Conservation (phyloP, 176 grass and related monocot species). For the Lolium multiflorum region DNA sequence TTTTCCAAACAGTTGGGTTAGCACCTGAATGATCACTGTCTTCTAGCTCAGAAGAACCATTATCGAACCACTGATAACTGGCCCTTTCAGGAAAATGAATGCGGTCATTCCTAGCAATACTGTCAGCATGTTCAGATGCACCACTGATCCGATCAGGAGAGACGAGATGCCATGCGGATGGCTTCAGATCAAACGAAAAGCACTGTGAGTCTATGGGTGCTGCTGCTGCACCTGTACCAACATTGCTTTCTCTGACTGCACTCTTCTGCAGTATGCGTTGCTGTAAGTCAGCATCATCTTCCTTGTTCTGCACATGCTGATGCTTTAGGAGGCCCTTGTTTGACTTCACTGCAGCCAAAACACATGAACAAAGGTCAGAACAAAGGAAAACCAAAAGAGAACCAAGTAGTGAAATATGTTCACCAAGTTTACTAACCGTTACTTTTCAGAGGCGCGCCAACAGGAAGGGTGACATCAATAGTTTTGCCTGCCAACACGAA, state of each 20-base stretch:
- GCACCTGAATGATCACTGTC: conserved; percentile 46
- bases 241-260: conserved; percentile 46
- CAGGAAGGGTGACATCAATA: not conserved
- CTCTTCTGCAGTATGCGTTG: conserved; percentile 40
- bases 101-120: conserved; percentile 36
- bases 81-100: conserved; percentile 30
- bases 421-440: conserved; percentile 55
- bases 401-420: conserved; percentile 22
- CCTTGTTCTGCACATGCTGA: conserved; percentile 56
- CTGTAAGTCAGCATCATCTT: conserved; percentile 38
- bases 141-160: conserved; percentile 38
- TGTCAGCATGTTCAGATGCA: conserved; percentile 17
- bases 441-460: conserved; percentile 55
- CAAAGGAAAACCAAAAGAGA: conserved; percentile 32
- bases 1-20: conserved; percentile 45
- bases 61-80: conserved; percentile 42
- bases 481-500: not conserved
- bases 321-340: conserved; percentile 42
- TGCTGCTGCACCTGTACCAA: conserved; percentile 46
- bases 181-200: conserved; percentile 60
- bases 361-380: conserved; percentile 41
- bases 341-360: conserved; percentile 48
- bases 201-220: conserved; percentile 15
- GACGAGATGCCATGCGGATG: conserved; percentile 37
- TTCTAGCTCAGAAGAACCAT: conserved; percentile 47